Evolutionary conservation across 2,329 filamentous ascomycete genomes (phyloP).

Genomic region (Mollisia scopiformis): DNA sequence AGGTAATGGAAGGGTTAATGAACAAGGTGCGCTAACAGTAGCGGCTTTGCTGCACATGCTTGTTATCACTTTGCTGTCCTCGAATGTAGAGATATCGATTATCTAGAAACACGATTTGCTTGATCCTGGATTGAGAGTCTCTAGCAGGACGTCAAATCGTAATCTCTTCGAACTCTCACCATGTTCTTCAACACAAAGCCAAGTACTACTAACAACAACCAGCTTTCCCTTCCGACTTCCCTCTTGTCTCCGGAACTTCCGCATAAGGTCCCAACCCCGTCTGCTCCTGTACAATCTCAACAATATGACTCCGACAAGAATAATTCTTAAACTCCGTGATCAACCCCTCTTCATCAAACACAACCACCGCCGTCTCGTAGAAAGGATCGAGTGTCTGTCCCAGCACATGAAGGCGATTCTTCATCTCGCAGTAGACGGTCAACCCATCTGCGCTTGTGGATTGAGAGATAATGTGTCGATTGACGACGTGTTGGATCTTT

Average conservation of each 20-base stretch:
- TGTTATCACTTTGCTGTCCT: no score
- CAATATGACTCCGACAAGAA: slow-evolving; percentile 6
- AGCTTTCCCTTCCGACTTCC: not conserved
- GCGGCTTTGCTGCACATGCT: no score
- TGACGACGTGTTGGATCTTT: not conserved
- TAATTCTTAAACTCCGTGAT: not conserved
- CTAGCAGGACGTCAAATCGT: no score
- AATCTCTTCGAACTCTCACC: no score
- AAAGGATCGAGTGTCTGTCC: not conserved
- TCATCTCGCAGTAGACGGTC: not conserved
- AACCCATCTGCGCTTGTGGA: not conserved
- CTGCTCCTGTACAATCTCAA: not conserved
- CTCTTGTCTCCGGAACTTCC: not conserved
- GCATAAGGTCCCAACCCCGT: slow-evolving; percentile 1
- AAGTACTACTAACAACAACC: not conserved
- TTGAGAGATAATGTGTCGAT: not conserved
- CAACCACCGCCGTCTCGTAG: not conserved
- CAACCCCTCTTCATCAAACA: not conserved
- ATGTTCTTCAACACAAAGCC: not conserved
- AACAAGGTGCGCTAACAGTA: no score
- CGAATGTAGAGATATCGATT: no score
- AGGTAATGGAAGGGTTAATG: no score
- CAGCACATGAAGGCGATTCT: not conserved
- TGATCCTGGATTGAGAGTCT: no score
- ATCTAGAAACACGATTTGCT: no score